Conservation (phyloP, 768 basidiomycete species). For the Gelatoporia subvermispora region DNA sequence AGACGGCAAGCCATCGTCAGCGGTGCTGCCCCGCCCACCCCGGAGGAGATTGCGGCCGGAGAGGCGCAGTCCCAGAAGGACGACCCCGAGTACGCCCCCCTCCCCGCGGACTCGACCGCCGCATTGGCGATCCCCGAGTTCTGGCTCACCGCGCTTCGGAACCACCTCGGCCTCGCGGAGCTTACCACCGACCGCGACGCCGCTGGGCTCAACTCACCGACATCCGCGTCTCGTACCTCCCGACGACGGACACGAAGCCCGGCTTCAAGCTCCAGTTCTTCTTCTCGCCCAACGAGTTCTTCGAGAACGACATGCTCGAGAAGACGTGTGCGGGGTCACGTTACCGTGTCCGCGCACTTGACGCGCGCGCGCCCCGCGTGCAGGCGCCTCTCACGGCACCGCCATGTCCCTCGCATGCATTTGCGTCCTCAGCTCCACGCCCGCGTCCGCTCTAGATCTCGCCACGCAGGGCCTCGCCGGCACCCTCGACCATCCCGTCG, state of each 20-base stretch:
- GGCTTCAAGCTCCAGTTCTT: slow-evolving; percentile 89
- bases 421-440: no score
- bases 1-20: slow-evolving; percentile 82
- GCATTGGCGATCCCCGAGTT: slow-evolving; percentile 80
- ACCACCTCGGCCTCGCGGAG: slow-evolving; percentile 81
- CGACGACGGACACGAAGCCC: slow-evolving; percentile 59
- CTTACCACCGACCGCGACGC: slow-evolving; percentile 93
- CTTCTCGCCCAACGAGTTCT: slow-evolving; percentile 82
- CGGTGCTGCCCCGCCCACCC: slow-evolving; percentile 66
- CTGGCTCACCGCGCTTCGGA: slow-evolving; percentile 95
- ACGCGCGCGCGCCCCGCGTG: no score
- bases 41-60: slow-evolving; percentile 81
- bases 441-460: no score
- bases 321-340: no score
- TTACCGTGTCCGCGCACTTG: no score
- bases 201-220: slow-evolving; percentile 83
- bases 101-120: slow-evolving; percentile 29
- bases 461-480: no score
- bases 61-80: slow-evolving; percentile 70
- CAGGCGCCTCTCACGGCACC: no score
- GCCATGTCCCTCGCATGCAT: no score
- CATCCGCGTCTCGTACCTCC: slow-evolving; percentile 74
- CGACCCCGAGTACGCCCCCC: slow-evolving; percentile 61
- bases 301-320: slow-evolving; percentile 75
- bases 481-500: no score